phyloP scores from a whole-genome alignment of 306 rosid species.

The Comarum palustre region DNA sequence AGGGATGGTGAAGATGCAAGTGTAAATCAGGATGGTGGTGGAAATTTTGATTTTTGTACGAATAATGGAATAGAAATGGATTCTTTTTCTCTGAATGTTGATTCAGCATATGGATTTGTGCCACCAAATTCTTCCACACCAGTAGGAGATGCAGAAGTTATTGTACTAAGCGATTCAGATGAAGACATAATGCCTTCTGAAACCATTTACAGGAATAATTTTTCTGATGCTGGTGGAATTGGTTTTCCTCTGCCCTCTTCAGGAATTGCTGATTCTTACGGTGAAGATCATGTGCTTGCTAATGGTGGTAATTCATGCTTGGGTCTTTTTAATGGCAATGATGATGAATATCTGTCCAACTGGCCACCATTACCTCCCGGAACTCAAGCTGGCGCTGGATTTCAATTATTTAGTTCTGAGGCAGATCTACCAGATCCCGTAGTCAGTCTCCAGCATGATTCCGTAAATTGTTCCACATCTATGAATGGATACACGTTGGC shows the following conservation, averaged over 20 bases:
- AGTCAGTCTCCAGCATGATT: slow-evolving; percentile 58
- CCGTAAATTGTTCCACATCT: slow-evolving; percentile 65
- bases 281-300: slow-evolving; percentile 58
- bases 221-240: slow-evolving; percentile 44
- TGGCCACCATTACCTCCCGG: slow-evolving; percentile 70
- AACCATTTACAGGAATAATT: slow-evolving; percentile 41
- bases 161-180: slow-evolving; percentile 90
- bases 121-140: slow-evolving; percentile 50
- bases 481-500: slow-evolving; percentile 64
- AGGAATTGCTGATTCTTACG: slow-evolving; percentile 54
- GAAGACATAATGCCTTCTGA: slow-evolving; percentile 67
- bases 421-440: slow-evolving; percentile 69
- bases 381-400: slow-evolving; percentile 66
- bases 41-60: slow-evolving; percentile 53
- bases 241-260: slow-evolving; percentile 50
- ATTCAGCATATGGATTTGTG: slow-evolving; percentile 59
- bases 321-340: slow-evolving; percentile 59
- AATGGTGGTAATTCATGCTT: slow-evolving; percentile 58
- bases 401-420: slow-evolving; percentile 73
- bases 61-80: slow-evolving; percentile 77
- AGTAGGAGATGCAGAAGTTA: slow-evolving; percentile 55
- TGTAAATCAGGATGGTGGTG: slow-evolving; percentile 77
- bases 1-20: slow-evolving; percentile 90
- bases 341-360: slow-evolving; percentile 56
- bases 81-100: slow-evolving; percentile 56